These are phyloP conservation scores for Juglanconis oblonga DNA, from an alignment of 2,329 filamentous ascomycete genomes.

Conservation along the genomic window DNA sequence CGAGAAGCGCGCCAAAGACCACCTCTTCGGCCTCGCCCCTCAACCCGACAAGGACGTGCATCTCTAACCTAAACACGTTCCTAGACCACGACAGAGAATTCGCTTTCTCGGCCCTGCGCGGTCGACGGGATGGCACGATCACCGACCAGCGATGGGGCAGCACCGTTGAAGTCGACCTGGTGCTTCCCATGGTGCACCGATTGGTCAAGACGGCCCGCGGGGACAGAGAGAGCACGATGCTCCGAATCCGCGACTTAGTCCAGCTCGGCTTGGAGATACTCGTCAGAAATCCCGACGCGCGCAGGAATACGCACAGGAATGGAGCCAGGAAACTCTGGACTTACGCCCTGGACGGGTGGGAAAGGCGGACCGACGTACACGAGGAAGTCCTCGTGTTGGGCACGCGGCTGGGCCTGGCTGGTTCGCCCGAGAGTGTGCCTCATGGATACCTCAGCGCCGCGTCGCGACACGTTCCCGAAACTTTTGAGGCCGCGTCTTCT, in stretches of 20 bases:
- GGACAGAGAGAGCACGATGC: background rate
- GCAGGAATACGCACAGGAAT: background rate
- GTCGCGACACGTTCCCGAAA: background rate
- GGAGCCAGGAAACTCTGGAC: background rate
- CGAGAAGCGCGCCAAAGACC: background rate
- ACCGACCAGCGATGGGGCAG: background rate
- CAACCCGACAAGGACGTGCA: background rate
- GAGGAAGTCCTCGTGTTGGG: slow-evolving; percentile 1
- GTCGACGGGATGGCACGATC: slow-evolving; percentile 5
- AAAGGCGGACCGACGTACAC: background rate
- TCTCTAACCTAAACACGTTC: background rate
- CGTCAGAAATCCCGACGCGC: background rate
- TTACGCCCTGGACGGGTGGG: slow-evolving; percentile 1
- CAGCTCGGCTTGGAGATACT: slow-evolving; percentile 2
- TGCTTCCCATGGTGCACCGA: background rate
- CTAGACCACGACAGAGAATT: background rate
- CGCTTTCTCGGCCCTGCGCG: background rate
- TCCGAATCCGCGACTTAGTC: background rate
- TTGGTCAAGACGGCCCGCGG: background rate
- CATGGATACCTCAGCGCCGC: background rate
- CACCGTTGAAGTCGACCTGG: background rate
- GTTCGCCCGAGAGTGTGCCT: background rate
- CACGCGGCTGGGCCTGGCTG: background rate
- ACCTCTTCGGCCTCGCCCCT: background rate
- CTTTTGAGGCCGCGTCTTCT: background rate